Base-by-base conservation (phyloP, 768 basidiomycete species). In the Tricholoma bakamatsutake region DNA sequence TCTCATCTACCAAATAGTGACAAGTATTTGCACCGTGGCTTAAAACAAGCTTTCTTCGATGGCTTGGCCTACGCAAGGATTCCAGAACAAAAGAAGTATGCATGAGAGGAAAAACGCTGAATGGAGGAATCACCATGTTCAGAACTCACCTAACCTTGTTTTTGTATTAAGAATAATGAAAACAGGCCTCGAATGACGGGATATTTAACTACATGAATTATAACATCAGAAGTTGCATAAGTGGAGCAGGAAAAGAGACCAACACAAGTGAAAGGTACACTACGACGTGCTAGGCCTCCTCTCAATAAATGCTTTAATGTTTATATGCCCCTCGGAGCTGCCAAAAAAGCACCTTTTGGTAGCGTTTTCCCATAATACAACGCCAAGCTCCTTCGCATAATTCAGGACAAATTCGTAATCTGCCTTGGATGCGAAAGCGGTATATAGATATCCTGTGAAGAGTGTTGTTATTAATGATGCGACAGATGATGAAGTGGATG, bases 381-480 rank as follows among this genome's bases (percentile, higher is more conserved):
- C 85, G 56, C 81, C 84, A 37, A 95, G 73, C 69, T 93, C 82
- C 64, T 80, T 84, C 34, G 94, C 93, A 61, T 97, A 95, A 60
- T 87, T 81, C 34, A 90, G 73, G 6, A 94, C 92, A 59, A 89
- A 83, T 58, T 92, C 87, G 68, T 92, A 96, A 72, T 96, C 93
- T 27, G 84, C 85, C 66, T 86, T 83, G 15, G 92, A 90, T 24
- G 87, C 82, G 68, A 97, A 97, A 47, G 85, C 84, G 40, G 84
- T 93, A 72, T 95, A 97, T 39, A 97, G 81, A 67, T 86, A 93
- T 37, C 92, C 93, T 91, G 71, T 60, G 61, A 55, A 53, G 52
- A 50, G 50, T 39, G 33, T 50, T 63, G 61, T 58, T 64, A 64
- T 57, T 60, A 61, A 60, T 63, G 54, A 54, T 50, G 60, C 58